Base-by-base conservation (phyloP, 371 early-diverging fungal genomes). In the Coemansia sp. region DNA sequence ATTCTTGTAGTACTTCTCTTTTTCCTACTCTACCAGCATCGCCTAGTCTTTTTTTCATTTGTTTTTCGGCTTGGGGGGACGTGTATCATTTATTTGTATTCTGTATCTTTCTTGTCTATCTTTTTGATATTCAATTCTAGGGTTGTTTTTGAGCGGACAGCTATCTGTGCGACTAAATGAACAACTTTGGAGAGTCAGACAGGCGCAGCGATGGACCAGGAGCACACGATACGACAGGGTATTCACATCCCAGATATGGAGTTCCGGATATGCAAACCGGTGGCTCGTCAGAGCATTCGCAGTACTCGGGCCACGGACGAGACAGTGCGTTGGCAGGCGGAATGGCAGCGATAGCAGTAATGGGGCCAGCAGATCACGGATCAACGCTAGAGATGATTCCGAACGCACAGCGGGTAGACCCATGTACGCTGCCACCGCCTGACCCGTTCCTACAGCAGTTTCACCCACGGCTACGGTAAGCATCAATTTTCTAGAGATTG, bases 391-490 rank as follows among this genome's bases (percentile, higher is more conserved):
- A 77, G 50, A 57, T 72, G 1, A 72, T 77, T 39, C 57, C 51
- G 7, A 48, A 47, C 14, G 62, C 65, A 23, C 60, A 54, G 18
- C 47, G 33, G 20, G 44, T 59, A 18, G 72, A 72, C 18, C 68
- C 65, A 5, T 26, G 39, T 7, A 42, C 65, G 30, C 59, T 77
- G 47, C 68, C 77, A 5, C 71, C 70, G 9, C 71, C 67, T 4
- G 77, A 77, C 42, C 52, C 54, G 25, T 50, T 62, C 54, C 65
- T 77, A 3, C 28, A 58, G 18, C 64, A 65, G 59, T 68, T 64
- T 44, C 72, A 77, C 26, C 54, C 77, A 3, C 65, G 50, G 30
- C 59, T 77, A 44, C 61, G 77, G 77, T 77, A 77, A 67, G 75
- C 65, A 8, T 9, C n/a, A 26, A 28, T 9, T 44, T 20, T 42